phyloP scores from a whole-genome alignment of 2,329 filamentous ascomycete genomes.

The Talaromyces sp. region DNA sequence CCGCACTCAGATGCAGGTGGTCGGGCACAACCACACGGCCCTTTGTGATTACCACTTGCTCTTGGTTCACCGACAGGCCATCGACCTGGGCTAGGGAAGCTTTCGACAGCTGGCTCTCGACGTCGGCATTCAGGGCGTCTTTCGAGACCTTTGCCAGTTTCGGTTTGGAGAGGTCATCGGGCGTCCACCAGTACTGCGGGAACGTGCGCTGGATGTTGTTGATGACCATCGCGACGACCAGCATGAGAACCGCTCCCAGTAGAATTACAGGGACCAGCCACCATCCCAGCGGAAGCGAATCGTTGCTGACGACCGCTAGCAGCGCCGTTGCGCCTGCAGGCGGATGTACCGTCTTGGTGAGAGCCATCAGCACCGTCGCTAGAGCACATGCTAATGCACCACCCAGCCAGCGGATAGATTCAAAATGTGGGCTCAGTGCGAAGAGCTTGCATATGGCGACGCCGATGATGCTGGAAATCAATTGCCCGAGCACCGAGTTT shows the following conservation, averaged over 20 bases:
- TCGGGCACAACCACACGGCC: conserved; percentile 28
- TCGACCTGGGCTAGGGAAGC: not conserved
- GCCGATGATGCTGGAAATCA: conserved; percentile 57
- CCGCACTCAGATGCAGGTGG: conserved; percentile 26
- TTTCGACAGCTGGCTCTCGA: conserved; percentile 1
- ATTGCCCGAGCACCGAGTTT: conserved; percentile 62
- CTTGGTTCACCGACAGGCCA: conserved; percentile 14
- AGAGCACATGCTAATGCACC: conserved; percentile 61
- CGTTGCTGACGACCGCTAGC: conserved; percentile 57
- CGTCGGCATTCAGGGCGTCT: not conserved
- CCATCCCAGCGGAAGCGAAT: conserved; percentile 59
- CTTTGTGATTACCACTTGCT: conserved; percentile 24
- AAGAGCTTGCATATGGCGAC: conserved; percentile 63
- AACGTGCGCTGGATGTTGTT: conserved; percentile 66
- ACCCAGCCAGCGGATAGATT: conserved; percentile 57
- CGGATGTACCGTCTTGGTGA: conserved; percentile 68
- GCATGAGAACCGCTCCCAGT: conserved; percentile 57
- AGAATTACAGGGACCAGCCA: conserved; percentile 59
- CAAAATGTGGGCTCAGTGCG: conserved; percentile 42
- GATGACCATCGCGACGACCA: conserved; percentile 56
- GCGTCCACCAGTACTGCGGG: conserved; percentile 63
- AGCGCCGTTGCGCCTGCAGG: conserved; percentile 70
- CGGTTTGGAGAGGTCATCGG: conserved; percentile 20
- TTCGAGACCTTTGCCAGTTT: not conserved
- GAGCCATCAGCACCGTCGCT: conserved; percentile 59